These are phyloP conservation scores for Xerocomus brunneocitrinus DNA, from an alignment of 768 basidiomycete species.

Conservation along the genomic window DNA sequence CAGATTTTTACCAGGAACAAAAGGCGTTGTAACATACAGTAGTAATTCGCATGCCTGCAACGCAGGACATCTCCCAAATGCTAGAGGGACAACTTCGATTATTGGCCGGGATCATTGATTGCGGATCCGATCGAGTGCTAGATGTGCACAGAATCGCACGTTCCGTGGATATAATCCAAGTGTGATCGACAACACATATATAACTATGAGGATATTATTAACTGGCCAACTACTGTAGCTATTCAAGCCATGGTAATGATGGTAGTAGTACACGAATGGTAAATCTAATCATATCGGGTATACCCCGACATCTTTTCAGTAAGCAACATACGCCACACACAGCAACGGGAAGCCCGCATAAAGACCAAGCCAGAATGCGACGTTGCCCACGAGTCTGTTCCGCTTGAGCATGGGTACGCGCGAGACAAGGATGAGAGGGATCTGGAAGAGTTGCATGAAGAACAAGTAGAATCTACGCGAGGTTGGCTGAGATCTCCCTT, in stretches of 20 bases:
- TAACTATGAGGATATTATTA: neutral
- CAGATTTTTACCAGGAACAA: no score
- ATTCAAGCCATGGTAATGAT: neutral
- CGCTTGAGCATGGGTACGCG: constrained; percentile 71
- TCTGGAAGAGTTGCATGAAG: constrained; percentile 77
- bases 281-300: neutral
- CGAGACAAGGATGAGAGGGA: constrained; percentile 84
- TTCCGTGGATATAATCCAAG: no score
- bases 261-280: neutral
- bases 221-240: neutral
- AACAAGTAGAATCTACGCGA: constrained; percentile 76
- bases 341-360: constrained; percentile 91
- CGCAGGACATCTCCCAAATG: no score
- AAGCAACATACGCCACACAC: constrained; percentile 69
- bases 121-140: no score
- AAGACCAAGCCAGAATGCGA: constrained; percentile 93
- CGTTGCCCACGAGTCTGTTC: constrained; percentile 77
- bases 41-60: no score
- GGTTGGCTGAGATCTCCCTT: neutral
- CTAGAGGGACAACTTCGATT: no score
- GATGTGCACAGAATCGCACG: no score
- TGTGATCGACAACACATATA: neutral
- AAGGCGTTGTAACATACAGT: no score
- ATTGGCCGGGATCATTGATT: no score
- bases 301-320: constrained; percentile 31